phyloP scores from a whole-genome alignment of 2,329 filamentous ascomycete species.

The Metarhizium album region DNA sequence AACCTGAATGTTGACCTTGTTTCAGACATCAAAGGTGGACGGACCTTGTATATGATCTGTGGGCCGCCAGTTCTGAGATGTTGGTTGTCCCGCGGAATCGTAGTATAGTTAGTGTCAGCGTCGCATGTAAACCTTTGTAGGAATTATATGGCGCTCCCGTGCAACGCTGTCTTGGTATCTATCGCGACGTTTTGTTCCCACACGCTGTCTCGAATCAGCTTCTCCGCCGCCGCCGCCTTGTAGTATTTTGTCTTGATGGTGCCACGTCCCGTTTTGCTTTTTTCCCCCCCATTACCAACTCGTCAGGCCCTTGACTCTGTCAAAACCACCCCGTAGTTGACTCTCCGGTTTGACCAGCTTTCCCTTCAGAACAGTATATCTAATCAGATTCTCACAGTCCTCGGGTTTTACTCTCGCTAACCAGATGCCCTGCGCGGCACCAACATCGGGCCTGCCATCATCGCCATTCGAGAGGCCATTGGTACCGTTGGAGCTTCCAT shows the following conservation, averaged over 20 bases:
- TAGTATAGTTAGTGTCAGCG: too few relatives aligned
- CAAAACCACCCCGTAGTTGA: constrained; percentile 84
- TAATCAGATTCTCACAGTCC: constrained; percentile 86
- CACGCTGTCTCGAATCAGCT: neutral
- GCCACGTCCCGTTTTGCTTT: neutral
- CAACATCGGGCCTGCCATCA: constrained; percentile 27
- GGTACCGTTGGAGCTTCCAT: constrained; percentile 6
- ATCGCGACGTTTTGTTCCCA: neutral
- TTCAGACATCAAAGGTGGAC: too few relatives aligned
- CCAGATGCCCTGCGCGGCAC: constrained; percentile 87
- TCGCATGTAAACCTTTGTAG: neutral
- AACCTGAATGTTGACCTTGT: too few relatives aligned
- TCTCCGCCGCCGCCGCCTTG: neutral
- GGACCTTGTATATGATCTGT: neutral
- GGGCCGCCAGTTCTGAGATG: neutral
- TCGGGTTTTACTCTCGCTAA: constrained; percentile 73
- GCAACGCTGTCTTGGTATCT: neutral
- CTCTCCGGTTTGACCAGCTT: constrained; percentile 84
- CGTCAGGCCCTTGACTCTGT: constrained; percentile 65
- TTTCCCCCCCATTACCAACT: constrained; percentile 57
- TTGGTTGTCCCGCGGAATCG: neutral
- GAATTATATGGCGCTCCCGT: neutral
- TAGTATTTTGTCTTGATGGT: neutral
- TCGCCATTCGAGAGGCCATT: constrained; percentile 19
- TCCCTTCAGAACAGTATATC: constrained; percentile 81